Evolutionary conservation across 83 land plant genomes (phyloP).

Genomic region (Isoetes engelmannii): DNA sequence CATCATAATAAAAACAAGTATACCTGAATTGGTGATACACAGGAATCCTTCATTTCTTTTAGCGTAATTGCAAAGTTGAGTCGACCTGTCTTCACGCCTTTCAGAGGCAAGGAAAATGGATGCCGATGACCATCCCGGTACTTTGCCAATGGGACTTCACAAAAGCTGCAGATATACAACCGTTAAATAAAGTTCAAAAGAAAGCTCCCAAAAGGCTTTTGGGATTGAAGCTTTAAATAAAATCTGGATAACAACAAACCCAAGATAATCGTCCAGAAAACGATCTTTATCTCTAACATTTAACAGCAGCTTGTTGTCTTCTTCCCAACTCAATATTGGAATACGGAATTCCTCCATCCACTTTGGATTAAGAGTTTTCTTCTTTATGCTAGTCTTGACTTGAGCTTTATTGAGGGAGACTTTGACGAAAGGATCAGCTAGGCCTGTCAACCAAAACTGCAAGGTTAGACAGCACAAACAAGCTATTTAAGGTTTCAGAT

Average conservation of each 20-base stretch:
- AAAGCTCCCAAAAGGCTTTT: neutral
- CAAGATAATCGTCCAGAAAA: slow-evolving; percentile 64
- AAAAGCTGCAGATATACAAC: slow-evolving; percentile 34
- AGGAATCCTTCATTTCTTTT: slow-evolving; percentile 23
- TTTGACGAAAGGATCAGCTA: slow-evolving; percentile 90
- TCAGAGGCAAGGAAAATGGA: slow-evolving; percentile 56
- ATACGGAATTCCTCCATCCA: slow-evolving; percentile 81
- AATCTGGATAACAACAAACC: slow-evolving; percentile 44
- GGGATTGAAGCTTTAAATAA: slow-evolving; percentile 4
- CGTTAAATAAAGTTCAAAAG: slow-evolving; percentile 1
- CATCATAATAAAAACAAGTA: too few relatives aligned
- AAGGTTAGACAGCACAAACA: neutral
- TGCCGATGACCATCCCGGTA: slow-evolving; percentile 59
- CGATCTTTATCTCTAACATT: slow-evolving; percentile 82
- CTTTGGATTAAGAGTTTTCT: slow-evolving; percentile 74
- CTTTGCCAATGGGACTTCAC: slow-evolving; percentile 39
- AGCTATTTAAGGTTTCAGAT: neutral
- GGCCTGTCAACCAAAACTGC: slow-evolving; percentile 31
- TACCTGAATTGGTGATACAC: too few relatives aligned
- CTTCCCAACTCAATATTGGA: slow-evolving; percentile 77
- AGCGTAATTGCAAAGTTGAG: slow-evolving; percentile 61
- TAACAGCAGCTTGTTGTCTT: slow-evolving; percentile 48
- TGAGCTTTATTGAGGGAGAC: slow-evolving; percentile 52
- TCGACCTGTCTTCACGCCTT: slow-evolving; percentile 67
- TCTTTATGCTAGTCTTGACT: slow-evolving; percentile 57